Evolutionary conservation across 2,329 filamentous ascomycete genomes (phyloP).

Genomic region (Epichloe sp.): DNA sequence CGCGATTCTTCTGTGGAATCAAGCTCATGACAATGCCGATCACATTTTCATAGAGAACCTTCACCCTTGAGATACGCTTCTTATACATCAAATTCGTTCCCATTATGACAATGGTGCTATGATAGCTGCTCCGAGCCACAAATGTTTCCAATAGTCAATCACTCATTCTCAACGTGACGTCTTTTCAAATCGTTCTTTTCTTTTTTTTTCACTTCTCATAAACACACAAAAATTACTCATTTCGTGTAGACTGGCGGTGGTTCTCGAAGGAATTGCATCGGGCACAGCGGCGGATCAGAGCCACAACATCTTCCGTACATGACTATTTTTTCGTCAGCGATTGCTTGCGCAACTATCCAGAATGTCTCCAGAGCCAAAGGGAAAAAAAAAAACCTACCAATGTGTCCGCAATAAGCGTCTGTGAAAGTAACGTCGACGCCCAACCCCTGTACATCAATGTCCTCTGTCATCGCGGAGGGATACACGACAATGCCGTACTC

Average conservation of each 20-base stretch:
- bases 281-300: slow-evolving; percentile 21
- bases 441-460: slow-evolving; percentile 19
- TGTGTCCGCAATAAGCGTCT: slow-evolving; percentile 24
- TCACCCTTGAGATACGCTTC: too few species aligned
- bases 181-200: neutral
- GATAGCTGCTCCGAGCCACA: too few species aligned
- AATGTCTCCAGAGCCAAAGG: neutral
- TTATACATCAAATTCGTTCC: too few species aligned
- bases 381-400: slow-evolving; percentile 14
- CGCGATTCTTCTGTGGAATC: too few species aligned
- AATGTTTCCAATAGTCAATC: too few species aligned
- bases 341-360: neutral
- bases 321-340: slow-evolving; percentile 12
- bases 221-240: neutral
- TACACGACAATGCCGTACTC: slow-evolving; percentile 29
- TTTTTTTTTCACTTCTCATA: neutral
- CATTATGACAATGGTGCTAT: too few species aligned
- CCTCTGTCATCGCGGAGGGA: slow-evolving; percentile 25
- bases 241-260: slow-evolving; percentile 23
- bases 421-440: slow-evolving; percentile 23
- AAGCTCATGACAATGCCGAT: too few species aligned
- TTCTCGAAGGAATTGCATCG: slow-evolving; percentile 24
- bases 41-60: too few species aligned
- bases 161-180: neutral
- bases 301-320: slow-evolving; percentile 21